Evolutionary conservation across 164 flowering plant species (phyloP).

Genomic region (Aristolochia fimbriata): DNA sequence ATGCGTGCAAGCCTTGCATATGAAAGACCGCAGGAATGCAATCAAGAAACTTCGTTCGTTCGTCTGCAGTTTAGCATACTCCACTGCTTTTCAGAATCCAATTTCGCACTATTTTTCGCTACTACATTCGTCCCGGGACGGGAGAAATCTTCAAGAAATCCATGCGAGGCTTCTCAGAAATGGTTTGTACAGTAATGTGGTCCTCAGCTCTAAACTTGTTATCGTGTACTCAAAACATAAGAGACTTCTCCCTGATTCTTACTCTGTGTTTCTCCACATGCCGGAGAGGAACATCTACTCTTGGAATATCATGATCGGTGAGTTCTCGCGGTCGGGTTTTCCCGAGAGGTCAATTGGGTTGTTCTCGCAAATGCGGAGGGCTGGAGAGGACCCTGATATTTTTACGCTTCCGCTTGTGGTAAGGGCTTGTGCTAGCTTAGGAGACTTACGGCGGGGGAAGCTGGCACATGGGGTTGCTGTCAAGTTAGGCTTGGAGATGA

Average conservation of each 20-base stretch:
- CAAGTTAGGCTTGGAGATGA: constrained; percentile 10
- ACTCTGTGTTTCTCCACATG: constrained; percentile 17
- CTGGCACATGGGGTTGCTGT: constrained; percentile 11
- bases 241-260: constrained; percentile 9
- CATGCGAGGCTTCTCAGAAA: constrained; percentile 13
- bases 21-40: no score
- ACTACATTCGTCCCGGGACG: constrained; percentile 12
- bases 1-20: no score
- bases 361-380: constrained; percentile 8
- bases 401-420: constrained; percentile 13
- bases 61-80: neutral
- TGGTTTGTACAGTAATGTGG: constrained; percentile 11
- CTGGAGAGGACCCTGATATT: constrained; percentile 6
- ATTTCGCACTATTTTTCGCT: constrained; percentile 14
- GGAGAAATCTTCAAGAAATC: constrained; percentile 6
- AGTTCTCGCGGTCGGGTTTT: constrained; percentile 10
- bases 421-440: constrained; percentile 11
- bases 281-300: constrained; percentile 16
- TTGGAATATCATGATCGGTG: constrained; percentile 22
- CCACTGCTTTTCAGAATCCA: neutral
- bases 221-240: constrained; percentile 16
- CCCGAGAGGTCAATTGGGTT: neutral
- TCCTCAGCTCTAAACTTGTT: constrained; percentile 16
- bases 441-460: neutral
- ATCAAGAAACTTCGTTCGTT: no score